phyloP scores from a whole-genome alignment of 306 rosid species.

The Vigna angularis region DNA sequence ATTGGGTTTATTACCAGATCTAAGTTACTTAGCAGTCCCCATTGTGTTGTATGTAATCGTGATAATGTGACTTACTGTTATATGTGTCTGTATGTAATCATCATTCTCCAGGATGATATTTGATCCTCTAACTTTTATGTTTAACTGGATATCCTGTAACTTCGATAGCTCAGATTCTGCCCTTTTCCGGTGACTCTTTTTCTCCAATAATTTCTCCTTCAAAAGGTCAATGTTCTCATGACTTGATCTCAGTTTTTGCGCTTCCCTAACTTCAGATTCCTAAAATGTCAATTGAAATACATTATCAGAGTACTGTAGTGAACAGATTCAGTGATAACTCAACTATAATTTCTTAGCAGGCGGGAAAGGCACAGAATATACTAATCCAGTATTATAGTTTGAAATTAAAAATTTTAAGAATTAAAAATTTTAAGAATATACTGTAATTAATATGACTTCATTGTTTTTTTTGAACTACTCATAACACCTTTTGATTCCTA shows the following conservation, averaged over 20 bases:
- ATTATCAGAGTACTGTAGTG: constrained; percentile 21
- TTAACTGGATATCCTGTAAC: constrained; percentile 74
- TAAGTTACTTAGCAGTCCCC: no score
- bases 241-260: constrained; percentile 80
- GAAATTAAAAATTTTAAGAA: neutral
- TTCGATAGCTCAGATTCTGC: constrained; percentile 77
- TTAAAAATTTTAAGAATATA: neutral
- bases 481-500: no score
- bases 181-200: constrained; percentile 73
- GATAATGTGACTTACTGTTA: no score
- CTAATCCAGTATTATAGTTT: no score
- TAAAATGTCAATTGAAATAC: constrained; percentile 50
- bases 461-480: no score
- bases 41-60: no score
- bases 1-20: no score
- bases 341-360: constrained; percentile 18
- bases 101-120: constrained; percentile 67
- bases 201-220: constrained; percentile 85
- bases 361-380: neutral
- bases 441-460: no score
- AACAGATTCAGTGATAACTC: constrained; percentile 23
- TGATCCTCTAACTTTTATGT: constrained; percentile 73
- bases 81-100: constrained; percentile 61
- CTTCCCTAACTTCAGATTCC: constrained; percentile 97
- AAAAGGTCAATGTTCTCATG: constrained; percentile 74